Base-by-base conservation (phyloP, 2,329 filamentous ascomycete genomes). In the Colletotrichum kahawae region DNA sequence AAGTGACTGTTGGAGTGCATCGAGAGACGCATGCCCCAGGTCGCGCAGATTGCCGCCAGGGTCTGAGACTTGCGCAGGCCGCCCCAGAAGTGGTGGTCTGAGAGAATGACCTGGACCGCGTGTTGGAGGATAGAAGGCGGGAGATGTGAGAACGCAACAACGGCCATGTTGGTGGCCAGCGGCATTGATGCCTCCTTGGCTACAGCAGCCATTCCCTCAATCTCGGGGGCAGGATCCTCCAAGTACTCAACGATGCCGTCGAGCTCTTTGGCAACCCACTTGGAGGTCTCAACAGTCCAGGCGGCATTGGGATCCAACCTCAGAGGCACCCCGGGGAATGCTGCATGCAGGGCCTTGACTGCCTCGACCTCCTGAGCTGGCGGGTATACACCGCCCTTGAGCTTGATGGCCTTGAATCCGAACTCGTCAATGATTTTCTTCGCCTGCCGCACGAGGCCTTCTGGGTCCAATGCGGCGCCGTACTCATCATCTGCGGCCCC, bases 1-100 rank as follows among this genome's bases (percentile, higher is more conserved):
- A 86, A 69, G 43, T 86, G 85, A 14, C 84, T 86, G 75, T 86
- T 86, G 4, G 85, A 86, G 74, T 86, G 85, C 85, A 86, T 86
- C 2, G 83, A 85, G 1, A 86, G 81, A 0, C 84, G 78, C 77
- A 86, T 82, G 2, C 81, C 82, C 84, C 84, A 86, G 6, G 81
- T 86, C 7, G 80, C 78, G 63, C 84, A 85, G 34, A 85, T 86
- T 14, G 81, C 79, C 0, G 84, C 85, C 29, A 86, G 77, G 0
- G 78, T 81, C 71, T 86, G 85, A 0, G 85, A 86, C 65, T 81
- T 84, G 33, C 85, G 85, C 13, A 86, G 79, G 0, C 85, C 85
- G 3, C 85, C 85, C 85, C 85, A 86, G 77, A 86, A 86, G 65
- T 86, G 85, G 60, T 86, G 85, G 34, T 86, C 85, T 0, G 84